A percentile compares a stretch with the other conserved stretches of the same genome.
These are phyloP conservation scores for Penicillium bovifimosum DNA, from an alignment of 495 filamentous ascomycete genomes.

Conservation along the genomic window DNA sequence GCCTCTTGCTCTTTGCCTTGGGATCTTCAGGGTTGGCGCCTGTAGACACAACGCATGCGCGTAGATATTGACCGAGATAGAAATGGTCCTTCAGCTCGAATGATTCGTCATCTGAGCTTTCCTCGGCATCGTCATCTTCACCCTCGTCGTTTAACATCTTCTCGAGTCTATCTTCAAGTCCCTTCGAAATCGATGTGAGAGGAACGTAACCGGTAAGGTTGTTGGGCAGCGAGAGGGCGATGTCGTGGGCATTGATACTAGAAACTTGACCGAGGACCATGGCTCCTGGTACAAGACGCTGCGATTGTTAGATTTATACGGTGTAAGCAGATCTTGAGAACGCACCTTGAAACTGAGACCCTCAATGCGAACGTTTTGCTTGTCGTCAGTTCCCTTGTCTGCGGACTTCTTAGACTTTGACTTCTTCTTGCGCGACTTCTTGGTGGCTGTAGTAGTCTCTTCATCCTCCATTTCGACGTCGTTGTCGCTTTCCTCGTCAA, in stretches of 20 bases:
- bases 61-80: slow-evolving; percentile 79
- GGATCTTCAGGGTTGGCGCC: slow-evolving; percentile 48
- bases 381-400: slow-evolving; percentile 37
- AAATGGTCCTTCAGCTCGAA: slow-evolving; percentile 71
- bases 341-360: slow-evolving; percentile 83
- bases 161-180: slow-evolving; percentile 62
- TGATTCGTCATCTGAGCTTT: slow-evolving; percentile 50
- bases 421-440: slow-evolving; percentile 49
- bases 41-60: slow-evolving; percentile 76
- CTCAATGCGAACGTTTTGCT: slow-evolving; percentile 68
- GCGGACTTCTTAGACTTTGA: slow-evolving; percentile 46
- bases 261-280: slow-evolving; percentile 81
- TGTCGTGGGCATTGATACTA: slow-evolving; percentile 70
- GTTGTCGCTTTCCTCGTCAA: slow-evolving; percentile 37
- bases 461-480: slow-evolving; percentile 46
- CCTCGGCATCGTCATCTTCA: slow-evolving; percentile 42
- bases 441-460: slow-evolving; percentile 32
- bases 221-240: slow-evolving; percentile 81
- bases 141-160: slow-evolving; percentile 55
- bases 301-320: slow-evolving; percentile 31
- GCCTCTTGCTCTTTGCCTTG: slow-evolving; percentile 61
- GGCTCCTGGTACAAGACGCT: slow-evolving; percentile 78
- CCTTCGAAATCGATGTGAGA: slow-evolving; percentile 80
- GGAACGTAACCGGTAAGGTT: slow-evolving; percentile 86
- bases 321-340: background rate